phyloP scores from a whole-genome alignment of 23 red algal genomes.

The Gracilaria caudata region DNA sequence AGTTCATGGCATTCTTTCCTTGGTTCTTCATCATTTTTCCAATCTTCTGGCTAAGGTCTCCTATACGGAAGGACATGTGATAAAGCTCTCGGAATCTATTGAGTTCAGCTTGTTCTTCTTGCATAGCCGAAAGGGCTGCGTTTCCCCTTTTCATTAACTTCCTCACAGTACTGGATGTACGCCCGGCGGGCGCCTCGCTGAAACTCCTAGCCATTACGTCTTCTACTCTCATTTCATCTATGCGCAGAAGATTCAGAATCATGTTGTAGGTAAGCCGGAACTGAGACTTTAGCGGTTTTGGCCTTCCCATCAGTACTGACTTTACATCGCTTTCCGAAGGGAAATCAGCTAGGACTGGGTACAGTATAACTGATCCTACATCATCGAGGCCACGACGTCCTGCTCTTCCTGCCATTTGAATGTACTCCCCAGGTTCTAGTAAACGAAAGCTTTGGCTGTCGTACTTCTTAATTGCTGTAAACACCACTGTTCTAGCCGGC shows the following conservation, averaged over 20 bases:
- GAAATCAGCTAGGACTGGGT: slow-evolving; percentile 70
- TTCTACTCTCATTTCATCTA: slow-evolving; percentile 94
- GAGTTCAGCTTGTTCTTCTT: slow-evolving; percentile 36
- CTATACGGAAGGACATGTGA: slow-evolving; percentile 16
- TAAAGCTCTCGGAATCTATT: slow-evolving; percentile 49
- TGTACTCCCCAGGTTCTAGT: slow-evolving; percentile 91
- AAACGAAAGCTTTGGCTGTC: slow-evolving; percentile 78
- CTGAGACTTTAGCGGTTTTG: slow-evolving; percentile 72
- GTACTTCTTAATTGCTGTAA: slow-evolving; percentile 84
- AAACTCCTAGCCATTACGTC: slow-evolving; percentile 97
- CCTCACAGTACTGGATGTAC: slow-evolving; percentile 50
- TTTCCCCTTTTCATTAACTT: slow-evolving; percentile 66
- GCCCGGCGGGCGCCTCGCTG: slow-evolving; percentile 81
- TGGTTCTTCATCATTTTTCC: slow-evolving; percentile 5
- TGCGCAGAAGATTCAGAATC: slow-evolving; percentile 96
- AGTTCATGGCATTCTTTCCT: slow-evolving; percentile 47
- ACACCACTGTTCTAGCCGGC: slow-evolving; percentile 95
- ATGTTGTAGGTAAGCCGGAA: slow-evolving; percentile 99
- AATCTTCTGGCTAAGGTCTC: slow-evolving; percentile 27
- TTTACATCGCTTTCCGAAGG: slow-evolving; percentile 82
- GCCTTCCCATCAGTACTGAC: slow-evolving; percentile 76
- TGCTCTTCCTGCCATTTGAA: slow-evolving; percentile 97
- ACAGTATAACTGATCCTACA: slow-evolving; percentile 84
- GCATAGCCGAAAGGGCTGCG: slow-evolving; percentile 51
- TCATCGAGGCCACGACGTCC: slow-evolving; percentile 96